Evolutionary conservation across 2,329 filamentous ascomycete genomes (phyloP), one percentile per base, ranked within the genome.

Genomic region (Orbilia ellipsospora): DNA sequence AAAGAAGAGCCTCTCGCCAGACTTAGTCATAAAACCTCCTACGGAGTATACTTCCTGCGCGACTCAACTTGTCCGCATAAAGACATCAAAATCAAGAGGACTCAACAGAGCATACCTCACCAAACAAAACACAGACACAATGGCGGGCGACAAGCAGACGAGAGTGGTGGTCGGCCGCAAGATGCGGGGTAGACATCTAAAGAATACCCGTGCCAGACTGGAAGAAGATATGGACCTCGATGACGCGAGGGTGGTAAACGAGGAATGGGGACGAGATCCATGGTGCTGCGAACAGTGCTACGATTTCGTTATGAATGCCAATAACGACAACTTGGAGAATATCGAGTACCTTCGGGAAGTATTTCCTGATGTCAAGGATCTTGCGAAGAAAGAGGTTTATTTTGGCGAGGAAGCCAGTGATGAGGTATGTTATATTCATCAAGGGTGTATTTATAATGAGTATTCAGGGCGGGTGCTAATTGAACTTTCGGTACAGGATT

Each of bases 211-310:
- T 13, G 36, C 51, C 12, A 16, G 59, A 26, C 40, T 65, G 12
- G 36, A 61, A 5, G 64, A 64, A 7, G 72, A 75, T 40, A 75
- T 75, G 72, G 64, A 75, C 48, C 1, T 75, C 16, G 7, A 65
- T n/a, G 40, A 65, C 13, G 72, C 72, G 4, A 60, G 45, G 23
- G 4, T 57, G n/a, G 31, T 62, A 4, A 74, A 74, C 20, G 44
- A 12, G 13, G 70, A 74, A 5, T 15, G 7, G 1, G 55, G 10
- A 36, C 31, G 31, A 6, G 31, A 10, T 36, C 31, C 31, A 6
- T 36, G 31, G 31, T 36, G 31, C 10, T 36, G 31, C 31, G 31
- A 36, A 36, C 10, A 36, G 5, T 36, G 31, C 10, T 36, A 36
- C 31, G 31, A 36, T 36, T 7, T 10, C 6, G 5, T 10, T 36